Conservation (phyloP, 805 yeast species). For the Candida hungchunana region DNA sequence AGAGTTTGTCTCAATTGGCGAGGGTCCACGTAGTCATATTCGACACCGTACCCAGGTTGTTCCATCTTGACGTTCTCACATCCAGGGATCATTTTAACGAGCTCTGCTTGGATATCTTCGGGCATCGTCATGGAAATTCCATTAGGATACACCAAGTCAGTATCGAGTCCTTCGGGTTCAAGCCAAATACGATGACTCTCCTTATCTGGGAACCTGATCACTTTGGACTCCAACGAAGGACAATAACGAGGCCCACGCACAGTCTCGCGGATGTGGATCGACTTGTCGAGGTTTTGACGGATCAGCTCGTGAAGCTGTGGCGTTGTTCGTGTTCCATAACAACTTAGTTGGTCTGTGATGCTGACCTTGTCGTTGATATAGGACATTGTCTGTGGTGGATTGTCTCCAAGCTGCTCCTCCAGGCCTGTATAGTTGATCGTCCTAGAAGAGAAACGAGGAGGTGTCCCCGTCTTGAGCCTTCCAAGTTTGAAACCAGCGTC, state of each 20-base stretch:
- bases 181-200: slow-evolving; percentile 82
- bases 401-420: slow-evolving; percentile 72
- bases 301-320: slow-evolving; percentile 68
- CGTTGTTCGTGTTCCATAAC: slow-evolving; percentile 79
- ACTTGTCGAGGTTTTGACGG: slow-evolving; percentile 65
- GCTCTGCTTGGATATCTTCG: slow-evolving; percentile 74
- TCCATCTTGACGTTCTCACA: slow-evolving; percentile 82
- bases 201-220: slow-evolving; percentile 75
- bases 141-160: slow-evolving; percentile 89
- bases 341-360: slow-evolving; percentile 56
- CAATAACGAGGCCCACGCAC: slow-evolving; percentile 97
- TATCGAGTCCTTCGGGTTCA: slow-evolving; percentile 92
- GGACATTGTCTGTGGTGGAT: slow-evolving; percentile 88
- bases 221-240: slow-evolving; percentile 91
- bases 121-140: slow-evolving; percentile 98
- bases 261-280: slow-evolving; percentile 88
- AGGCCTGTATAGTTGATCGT: slow-evolving; percentile 68
- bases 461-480: slow-evolving; percentile 94
- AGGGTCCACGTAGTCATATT: slow-evolving; percentile 95
- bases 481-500: slow-evolving; percentile 82
- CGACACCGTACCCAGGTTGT: slow-evolving; percentile 99
- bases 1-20: slow-evolving; percentile 72
- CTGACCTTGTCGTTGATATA: slow-evolving; percentile 67
- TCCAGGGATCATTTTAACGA: slow-evolving; percentile 80
- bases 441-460: slow-evolving; percentile 75